These are phyloP conservation scores for Allomyces arbusculus DNA, from an alignment of 192 early-diverging fungal genomes.

Conservation along the genomic window DNA sequence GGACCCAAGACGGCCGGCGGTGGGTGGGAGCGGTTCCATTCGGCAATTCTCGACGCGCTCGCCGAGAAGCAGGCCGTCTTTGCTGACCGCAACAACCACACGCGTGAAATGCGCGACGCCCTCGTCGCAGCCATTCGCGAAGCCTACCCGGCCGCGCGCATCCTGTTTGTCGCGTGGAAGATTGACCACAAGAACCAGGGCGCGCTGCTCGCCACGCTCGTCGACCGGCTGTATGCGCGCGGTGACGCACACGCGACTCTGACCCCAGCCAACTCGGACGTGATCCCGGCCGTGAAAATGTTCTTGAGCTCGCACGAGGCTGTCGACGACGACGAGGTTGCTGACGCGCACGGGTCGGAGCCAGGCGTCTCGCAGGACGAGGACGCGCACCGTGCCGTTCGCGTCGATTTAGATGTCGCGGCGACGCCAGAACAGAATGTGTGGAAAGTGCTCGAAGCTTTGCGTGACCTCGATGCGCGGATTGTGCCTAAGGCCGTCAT, in stretches of 20 bases:
- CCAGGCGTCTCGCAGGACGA: too few relatives aligned
- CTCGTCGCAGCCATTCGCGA: constrained; percentile 26
- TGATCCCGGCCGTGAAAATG: not conserved
- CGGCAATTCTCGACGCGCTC: constrained; percentile 30
- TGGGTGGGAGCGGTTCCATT: constrained; percentile 21
- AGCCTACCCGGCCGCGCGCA: constrained; percentile 32
- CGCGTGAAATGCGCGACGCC: constrained; percentile 22
- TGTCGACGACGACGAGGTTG: not conserved
- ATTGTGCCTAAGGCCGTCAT: too few relatives aligned
- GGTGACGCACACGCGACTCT: constrained; percentile 69
- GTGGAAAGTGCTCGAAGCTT: too few relatives aligned
- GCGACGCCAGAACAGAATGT: too few relatives aligned
- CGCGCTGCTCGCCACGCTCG: constrained; percentile 26
- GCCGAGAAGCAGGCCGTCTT: constrained; percentile 38
- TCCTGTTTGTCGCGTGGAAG: constrained; percentile 57
- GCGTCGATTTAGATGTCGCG: too few relatives aligned
- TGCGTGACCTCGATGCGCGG: too few relatives aligned
- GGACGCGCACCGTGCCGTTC: too few relatives aligned
- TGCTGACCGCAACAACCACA: constrained; percentile 64
- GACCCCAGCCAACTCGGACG: constrained; percentile 42
- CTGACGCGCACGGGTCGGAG: not conserved
- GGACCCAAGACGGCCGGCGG: not conserved
- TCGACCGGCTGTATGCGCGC: constrained; percentile 31
- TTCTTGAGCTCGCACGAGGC: not conserved
- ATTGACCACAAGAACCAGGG: constrained; percentile 26